Conservation (phyloP, 2,329 filamentous ascomycete species). For the Zymoseptoria crescenta region DNA sequence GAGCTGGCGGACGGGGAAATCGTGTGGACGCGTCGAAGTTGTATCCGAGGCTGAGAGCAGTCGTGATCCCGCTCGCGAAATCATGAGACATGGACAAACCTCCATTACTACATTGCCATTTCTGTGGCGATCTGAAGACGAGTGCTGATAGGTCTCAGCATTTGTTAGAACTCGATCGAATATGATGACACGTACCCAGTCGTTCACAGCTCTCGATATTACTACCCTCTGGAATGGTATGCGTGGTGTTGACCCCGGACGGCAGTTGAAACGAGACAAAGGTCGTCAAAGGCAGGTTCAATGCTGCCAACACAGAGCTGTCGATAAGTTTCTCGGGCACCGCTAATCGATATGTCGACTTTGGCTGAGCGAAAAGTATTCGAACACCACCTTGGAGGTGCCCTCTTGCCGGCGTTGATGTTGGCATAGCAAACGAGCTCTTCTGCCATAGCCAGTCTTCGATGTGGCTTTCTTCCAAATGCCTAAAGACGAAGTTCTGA, state of each 20-base stretch:
- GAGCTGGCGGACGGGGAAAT: neutral
- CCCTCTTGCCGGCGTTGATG: neutral
- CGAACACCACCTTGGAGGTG: neutral
- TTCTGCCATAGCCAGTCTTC: constrained; percentile 4
- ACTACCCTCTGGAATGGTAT: constrained; percentile 1
- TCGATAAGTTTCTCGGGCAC: neutral
- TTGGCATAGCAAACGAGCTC: neutral
- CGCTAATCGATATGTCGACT: neutral
- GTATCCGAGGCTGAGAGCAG: constrained; percentile 9
- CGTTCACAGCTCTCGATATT: neutral
- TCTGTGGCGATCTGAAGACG: constrained; percentile 12
- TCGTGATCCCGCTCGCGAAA: constrained; percentile 7
- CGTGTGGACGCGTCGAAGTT: neutral
- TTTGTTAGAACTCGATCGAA: neutral
- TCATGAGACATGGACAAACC: constrained; percentile 8
- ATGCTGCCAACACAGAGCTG: neutral
- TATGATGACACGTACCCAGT: neutral
- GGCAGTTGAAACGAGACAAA: constrained; percentile 5
- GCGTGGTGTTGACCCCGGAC: constrained; percentile 3
- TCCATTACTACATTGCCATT: constrained; percentile 7
- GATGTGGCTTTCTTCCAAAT: neutral
- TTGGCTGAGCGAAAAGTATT: constrained; percentile 8
- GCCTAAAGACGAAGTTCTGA: neutral
- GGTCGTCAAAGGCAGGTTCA: constrained; percentile 4
- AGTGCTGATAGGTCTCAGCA: neutral